Conservation (phyloP, 257 asterid species). For the Ligustrum vulgare region DNA sequence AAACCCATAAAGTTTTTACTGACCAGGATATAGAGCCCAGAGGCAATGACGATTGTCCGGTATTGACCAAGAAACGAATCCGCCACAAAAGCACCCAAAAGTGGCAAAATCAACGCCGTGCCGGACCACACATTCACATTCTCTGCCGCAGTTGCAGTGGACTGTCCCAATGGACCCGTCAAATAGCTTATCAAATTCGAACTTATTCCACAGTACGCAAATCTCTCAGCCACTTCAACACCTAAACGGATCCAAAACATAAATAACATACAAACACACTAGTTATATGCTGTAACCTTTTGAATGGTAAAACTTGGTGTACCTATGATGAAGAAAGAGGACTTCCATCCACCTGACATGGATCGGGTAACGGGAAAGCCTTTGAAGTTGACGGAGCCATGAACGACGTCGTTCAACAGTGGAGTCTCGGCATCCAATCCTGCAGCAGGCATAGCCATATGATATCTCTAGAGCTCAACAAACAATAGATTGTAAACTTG, state of each 20-base stretch:
- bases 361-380: conserved; percentile 26
- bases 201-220: conserved; percentile 30
- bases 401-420: conserved; percentile 21
- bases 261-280: not conserved
- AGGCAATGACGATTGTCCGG: conserved; percentile 24
- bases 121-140: conserved; percentile 31
- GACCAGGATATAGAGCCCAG: conserved; percentile 26
- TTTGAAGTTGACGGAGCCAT: conserved; percentile 23
- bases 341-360: conserved; percentile 33
- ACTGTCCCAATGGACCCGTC: conserved; percentile 28
- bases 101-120: conserved; percentile 26
- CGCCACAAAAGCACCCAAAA: conserved; percentile 33
- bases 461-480: too few species aligned
- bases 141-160: conserved; percentile 30
- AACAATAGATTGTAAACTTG: too few species aligned
- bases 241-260: not conserved
- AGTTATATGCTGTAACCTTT: too few species aligned
- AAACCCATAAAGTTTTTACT: not conserved
- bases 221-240: conserved; percentile 33
- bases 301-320: too few species aligned
- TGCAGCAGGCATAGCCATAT: not conserved
- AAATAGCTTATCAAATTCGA: conserved; percentile 31
- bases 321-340: conserved; percentile 28
- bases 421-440: conserved; percentile 14
- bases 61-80: conserved; percentile 30